Evolutionary conservation across 805 yeast genomes (phyloP).

Genomic region (Alloascoidea africana): DNA sequence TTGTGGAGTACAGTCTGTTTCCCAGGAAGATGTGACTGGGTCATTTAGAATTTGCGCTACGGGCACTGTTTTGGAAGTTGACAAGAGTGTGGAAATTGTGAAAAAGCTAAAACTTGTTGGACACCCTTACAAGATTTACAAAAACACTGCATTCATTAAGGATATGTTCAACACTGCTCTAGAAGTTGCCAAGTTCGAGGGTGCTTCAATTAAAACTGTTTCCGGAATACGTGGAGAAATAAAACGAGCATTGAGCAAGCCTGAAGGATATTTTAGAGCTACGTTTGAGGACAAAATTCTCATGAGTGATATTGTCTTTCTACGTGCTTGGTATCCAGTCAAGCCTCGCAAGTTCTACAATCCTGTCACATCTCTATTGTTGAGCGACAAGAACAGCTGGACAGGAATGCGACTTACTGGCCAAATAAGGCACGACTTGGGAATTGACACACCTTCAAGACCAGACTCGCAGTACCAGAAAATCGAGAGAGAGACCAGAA

Average conservation of each 20-base stretch:
- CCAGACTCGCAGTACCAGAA: constrained; percentile 42
- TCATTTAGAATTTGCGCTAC: constrained; percentile 93
- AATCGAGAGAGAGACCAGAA: constrained; percentile 72
- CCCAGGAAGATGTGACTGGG: constrained; percentile 71
- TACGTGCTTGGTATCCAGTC: constrained; percentile 96
- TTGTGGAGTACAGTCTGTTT: constrained; percentile 85
- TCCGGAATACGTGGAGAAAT: constrained; percentile 97
- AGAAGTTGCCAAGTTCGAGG: constrained; percentile 96
- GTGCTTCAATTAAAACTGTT: constrained; percentile 92
- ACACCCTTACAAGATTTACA: constrained; percentile 82
- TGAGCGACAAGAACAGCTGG: constrained; percentile 76
- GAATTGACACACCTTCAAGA: constrained; percentile 44
- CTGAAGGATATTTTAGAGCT: constrained; percentile 93
- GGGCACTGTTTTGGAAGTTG: constrained; percentile 89
- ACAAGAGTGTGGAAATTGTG: constrained; percentile 78
- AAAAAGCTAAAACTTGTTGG: constrained; percentile 94
- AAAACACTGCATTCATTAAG: constrained; percentile 92
- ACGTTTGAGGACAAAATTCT: constrained; percentile 91
- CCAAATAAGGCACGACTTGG: constrained; percentile 67
- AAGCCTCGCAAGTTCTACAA: constrained; percentile 82
- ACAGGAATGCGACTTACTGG: constrained; percentile 95
- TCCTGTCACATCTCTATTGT: constrained; percentile 83
- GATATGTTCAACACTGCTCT: constrained; percentile 88
- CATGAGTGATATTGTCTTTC: constrained; percentile 76
- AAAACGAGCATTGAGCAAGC: constrained; percentile 83